Conservation (phyloP, 1,284 basidiomycete genomes). For the Ustilago cynodontis region DNA sequence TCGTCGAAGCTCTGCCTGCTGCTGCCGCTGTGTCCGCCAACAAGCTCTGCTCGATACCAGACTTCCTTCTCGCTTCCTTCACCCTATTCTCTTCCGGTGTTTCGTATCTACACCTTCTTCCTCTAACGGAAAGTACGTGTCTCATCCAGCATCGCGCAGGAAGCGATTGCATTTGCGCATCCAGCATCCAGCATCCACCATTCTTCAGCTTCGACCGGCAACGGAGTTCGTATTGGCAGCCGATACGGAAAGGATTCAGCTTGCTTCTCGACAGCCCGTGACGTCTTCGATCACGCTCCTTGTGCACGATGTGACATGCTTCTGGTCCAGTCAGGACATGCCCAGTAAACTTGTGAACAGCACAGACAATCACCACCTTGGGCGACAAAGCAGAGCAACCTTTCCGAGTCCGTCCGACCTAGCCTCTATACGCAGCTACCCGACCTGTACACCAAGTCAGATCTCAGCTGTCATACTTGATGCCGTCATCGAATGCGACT, state of each 20-base stretch:
- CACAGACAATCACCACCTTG: not conserved
- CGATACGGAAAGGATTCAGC: constrained; percentile 3
- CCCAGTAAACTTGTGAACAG: not conserved
- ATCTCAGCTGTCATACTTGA: not conserved
- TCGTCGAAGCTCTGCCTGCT: constrained; percentile 8
- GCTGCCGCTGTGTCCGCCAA: constrained; percentile 5
- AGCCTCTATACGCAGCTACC: not conserved
- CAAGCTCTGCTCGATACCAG: not conserved
- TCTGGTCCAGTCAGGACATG: not conserved
- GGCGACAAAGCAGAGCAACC: constrained; percentile 8
- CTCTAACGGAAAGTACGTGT: constrained; percentile 51
- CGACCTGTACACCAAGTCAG: not conserved
- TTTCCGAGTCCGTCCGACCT: not conserved
- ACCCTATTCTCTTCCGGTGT: constrained; percentile 31
- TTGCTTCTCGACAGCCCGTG: not conserved
- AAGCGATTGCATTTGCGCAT: not conserved
- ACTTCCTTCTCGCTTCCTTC: constrained; percentile 23
- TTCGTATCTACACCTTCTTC: constrained; percentile 38
- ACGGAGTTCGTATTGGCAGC: constrained; percentile 10
- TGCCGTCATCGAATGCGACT: not conserved
- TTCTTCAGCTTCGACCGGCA: not conserved
- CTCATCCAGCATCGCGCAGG: constrained; percentile 7
- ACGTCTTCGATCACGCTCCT: not conserved
- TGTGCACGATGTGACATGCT: not conserved
- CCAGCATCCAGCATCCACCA: not conserved